Percentiles rank a stretch among this genome's conserved stretches.
Conservation (phyloP, 768 basidiomycete genomes). For the Glaciozyma martinii region DNA sequence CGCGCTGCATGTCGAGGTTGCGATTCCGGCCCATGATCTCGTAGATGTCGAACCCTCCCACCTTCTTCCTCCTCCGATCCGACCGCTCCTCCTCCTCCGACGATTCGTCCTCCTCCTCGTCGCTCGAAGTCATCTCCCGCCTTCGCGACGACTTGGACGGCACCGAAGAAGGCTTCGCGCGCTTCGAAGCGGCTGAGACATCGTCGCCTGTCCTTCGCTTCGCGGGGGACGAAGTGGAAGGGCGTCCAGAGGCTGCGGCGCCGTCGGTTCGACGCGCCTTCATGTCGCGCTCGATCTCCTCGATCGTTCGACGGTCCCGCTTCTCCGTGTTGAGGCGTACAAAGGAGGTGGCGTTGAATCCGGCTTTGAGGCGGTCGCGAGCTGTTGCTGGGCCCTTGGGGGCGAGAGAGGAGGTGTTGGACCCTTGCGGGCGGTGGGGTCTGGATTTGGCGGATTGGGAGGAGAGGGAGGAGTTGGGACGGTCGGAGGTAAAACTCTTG, state of each 20-base stretch:
- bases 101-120: background rate
- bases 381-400: slow-evolving; percentile 9
- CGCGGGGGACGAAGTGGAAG: background rate
- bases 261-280: background rate
- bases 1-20: slow-evolving; percentile 2
- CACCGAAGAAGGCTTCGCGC: background rate
- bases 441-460: background rate
- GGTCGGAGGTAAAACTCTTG: background rate
- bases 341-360: slow-evolving; percentile 15
- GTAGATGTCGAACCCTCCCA: slow-evolving; percentile 7
- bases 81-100: background rate
- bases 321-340: slow-evolving; percentile 29
- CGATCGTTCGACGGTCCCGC: slow-evolving; percentile 34
- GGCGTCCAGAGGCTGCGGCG: background rate
- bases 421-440: background rate
- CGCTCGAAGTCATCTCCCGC: background rate
- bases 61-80: background rate
- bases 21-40: slow-evolving; percentile 11
- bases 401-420: background rate
- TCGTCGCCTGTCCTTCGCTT: background rate
- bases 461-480: background rate
- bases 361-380: slow-evolving; percentile 28
- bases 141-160: background rate
- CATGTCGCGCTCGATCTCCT: slow-evolving; percentile 34
- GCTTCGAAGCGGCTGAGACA: background rate